Base-by-base conservation (phyloP, 1,139 yeast genomes). In the Kluyveromyces sp. region DNA sequence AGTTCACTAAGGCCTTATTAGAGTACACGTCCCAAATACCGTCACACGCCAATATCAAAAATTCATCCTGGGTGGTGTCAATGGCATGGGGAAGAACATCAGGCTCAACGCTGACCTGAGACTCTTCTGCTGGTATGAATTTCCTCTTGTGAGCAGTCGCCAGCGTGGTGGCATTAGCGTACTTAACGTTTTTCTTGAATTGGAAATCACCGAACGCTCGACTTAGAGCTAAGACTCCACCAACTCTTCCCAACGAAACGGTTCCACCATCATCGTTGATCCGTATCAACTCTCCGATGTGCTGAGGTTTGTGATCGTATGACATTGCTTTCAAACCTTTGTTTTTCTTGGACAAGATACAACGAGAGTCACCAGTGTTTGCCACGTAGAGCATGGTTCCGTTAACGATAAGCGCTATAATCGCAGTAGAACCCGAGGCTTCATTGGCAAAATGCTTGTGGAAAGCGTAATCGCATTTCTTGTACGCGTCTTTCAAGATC, bases 1-100 rank as follows among this genome's bases (percentile, higher is more conserved):
- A 60, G 20, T 68, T 64, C 1, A 79, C 64, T 41, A 83, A 57
- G 42, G 78, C 75, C 41, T 68, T 70, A 50, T 80, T 80, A 44
- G 75, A 76, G 61, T 77, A 82, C 50, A 87, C 80, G 58, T 83
- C 92, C 89, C 88, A 83, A 29, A 83, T 77, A 18, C 92, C 92
- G 63, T 83, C 92, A 55, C 92, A 82, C 0, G 88, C 89, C 41
- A 81, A 56, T 1, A 82, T 74, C 17, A 81, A 54, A 53, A 82
- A 83, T 54, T 82, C 88, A 32, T 85, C 87, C 25, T 58, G 55
- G n/a, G 64, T 54, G 44, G 68, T 58, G 49, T 74, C 74, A 4
- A 68, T 46, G 43, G 53, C 57, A 55, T 79, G 83, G 37, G 75
- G 69, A 41, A 82, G 57, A 3, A 80, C 65, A 48, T 83, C 92